Conservation (phyloP, 495 filamentous ascomycete genomes). For the Penicillium tannophilum region DNA sequence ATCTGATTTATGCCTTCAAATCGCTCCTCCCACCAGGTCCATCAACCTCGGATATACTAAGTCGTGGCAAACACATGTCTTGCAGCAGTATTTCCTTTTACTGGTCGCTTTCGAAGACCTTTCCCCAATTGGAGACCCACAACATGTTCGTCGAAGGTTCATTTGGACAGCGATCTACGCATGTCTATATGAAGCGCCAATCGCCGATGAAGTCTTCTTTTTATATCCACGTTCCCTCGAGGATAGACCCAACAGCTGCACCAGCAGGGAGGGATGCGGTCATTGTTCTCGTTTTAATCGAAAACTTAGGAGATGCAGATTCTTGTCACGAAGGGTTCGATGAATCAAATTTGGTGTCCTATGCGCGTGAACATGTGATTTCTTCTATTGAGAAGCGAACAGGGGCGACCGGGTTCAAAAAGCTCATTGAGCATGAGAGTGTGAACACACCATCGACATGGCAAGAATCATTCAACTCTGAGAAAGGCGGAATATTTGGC, state of each 20-base stretch:
- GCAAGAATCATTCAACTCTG: slow-evolving; percentile 67
- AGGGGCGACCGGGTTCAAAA: slow-evolving; percentile 51
- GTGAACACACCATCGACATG: slow-evolving; percentile 64
- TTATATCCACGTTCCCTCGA: slow-evolving; percentile 71
- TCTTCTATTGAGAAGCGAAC: slow-evolving; percentile 57
- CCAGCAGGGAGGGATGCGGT: slow-evolving; percentile 60
- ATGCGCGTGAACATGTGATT: slow-evolving; percentile 56
- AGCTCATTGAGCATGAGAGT: slow-evolving; percentile 11
- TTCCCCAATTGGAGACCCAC: slow-evolving; percentile 62
- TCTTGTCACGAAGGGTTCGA: slow-evolving; percentile 7
- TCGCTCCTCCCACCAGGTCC: slow-evolving; percentile 56
- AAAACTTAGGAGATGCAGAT: slow-evolving; percentile 48
- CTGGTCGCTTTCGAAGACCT: slow-evolving; percentile 60
- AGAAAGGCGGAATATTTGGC: slow-evolving; percentile 68
- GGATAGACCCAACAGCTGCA: slow-evolving; percentile 66
- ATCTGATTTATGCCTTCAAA: slow-evolving; percentile 70
- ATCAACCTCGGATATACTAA: slow-evolving; percentile 18
- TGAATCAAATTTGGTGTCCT: slow-evolving; percentile 56
- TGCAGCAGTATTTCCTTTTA: slow-evolving; percentile 77
- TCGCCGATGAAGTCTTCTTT: slow-evolving; percentile 66
- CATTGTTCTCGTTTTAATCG: slow-evolving; percentile 68
- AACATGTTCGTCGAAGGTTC: slow-evolving; percentile 79
- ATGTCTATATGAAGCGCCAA: slow-evolving; percentile 37
- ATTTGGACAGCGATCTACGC: slow-evolving; percentile 28
- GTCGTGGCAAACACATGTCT: slow-evolving; percentile 24